phyloP scores from a whole-genome alignment of 2,329 filamentous ascomycete genomes.

The Helotiales sp. region DNA sequence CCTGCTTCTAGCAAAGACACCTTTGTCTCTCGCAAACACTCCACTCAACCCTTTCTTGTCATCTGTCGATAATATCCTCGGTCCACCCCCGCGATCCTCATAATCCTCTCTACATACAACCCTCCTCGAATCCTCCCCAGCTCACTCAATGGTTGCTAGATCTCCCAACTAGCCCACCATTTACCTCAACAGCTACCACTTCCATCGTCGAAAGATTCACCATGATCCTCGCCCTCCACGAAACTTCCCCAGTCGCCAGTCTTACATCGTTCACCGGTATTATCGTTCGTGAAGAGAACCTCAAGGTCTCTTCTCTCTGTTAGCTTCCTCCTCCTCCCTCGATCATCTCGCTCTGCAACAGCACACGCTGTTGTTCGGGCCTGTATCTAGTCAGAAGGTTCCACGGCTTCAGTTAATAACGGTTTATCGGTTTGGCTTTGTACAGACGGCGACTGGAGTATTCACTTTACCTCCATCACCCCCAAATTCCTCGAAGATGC shows the following conservation, averaged over 20 bases:
- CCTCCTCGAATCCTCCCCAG: conserved; percentile 8
- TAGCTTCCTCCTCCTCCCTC: conserved; percentile 48
- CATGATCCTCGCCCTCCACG: conserved; percentile 62
- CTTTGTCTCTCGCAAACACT: conserved; percentile 36
- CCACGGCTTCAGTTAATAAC: conserved; percentile 47
- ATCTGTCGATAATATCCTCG: conserved; percentile 17
- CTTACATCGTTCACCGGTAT: conserved; percentile 64
- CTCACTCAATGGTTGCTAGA: conserved; percentile 39
- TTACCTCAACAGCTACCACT: conserved; percentile 40
- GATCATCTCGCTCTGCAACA: conserved; percentile 50
- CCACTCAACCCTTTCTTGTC: conserved; percentile 38
- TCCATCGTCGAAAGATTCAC: conserved; percentile 47
- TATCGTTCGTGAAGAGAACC: conserved; percentile 58
- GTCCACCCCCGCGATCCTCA: conserved; percentile 7
- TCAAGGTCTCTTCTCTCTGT: conserved; percentile 48
- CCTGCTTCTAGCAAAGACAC: conserved; percentile 26
- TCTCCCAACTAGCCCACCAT: conserved; percentile 40
- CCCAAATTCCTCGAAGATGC: conserved; percentile 58
- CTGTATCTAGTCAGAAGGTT: conserved; percentile 50
- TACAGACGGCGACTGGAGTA: conserved; percentile 62
- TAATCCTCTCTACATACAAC: conserved; percentile 11
- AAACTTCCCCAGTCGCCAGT: conserved; percentile 64
- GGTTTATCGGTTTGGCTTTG: conserved; percentile 56
- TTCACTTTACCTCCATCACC: conserved; percentile 36
- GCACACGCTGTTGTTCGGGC: conserved; percentile 45